Evolutionary conservation across 768 basidiomycete genomes (phyloP).

Genomic region (Termitomyces bulborhizus): DNA sequence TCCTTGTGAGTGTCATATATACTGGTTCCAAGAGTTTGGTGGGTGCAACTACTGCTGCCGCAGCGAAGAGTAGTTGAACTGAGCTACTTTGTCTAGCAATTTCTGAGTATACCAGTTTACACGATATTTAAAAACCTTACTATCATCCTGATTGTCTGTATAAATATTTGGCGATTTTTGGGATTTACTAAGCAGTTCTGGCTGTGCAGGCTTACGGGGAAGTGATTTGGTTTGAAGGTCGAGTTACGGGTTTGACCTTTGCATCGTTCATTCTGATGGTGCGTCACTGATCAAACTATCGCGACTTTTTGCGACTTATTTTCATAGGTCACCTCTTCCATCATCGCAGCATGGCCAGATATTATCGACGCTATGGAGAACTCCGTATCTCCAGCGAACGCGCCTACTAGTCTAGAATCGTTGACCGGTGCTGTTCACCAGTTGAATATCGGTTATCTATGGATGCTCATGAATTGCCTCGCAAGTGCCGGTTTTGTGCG

Average conservation of each 20-base stretch:
- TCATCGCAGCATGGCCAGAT: conserved; percentile 97
- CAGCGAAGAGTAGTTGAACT: neutral
- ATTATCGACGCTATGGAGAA: conserved; percentile 41
- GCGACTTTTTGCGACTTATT: neutral
- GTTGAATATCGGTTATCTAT: conserved; percentile 82
- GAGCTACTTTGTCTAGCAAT: conserved; percentile 62
- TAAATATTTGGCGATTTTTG: neutral
- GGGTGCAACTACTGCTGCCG: conserved; percentile 25
- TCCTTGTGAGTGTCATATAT: conserved; percentile 93
- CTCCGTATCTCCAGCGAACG: neutral
- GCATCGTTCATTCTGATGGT: conserved; percentile 93
- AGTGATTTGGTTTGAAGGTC: conserved; percentile 93
- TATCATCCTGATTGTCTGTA: conserved; percentile 92
- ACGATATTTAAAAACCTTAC: conserved; percentile 99
- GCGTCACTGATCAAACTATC: conserved; percentile 12
- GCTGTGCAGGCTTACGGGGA: conserved; percentile 84
- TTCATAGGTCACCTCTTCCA: conserved; percentile 76
- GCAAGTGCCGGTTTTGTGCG: conserved; percentile 86
- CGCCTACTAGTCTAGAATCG: conserved; percentile 21
- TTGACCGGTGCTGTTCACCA: conserved; percentile 41
- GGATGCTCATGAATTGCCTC: conserved; percentile 94
- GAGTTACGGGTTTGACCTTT: conserved; percentile 82
- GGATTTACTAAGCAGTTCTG: conserved; percentile 1
- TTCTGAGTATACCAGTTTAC: conserved; percentile 92
- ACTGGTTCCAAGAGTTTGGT: conserved; percentile 97